These are phyloP conservation scores for Laetiporus sulphureus DNA, from an alignment of 1,284 basidiomycete genomes.

Conservation along the genomic window DNA sequence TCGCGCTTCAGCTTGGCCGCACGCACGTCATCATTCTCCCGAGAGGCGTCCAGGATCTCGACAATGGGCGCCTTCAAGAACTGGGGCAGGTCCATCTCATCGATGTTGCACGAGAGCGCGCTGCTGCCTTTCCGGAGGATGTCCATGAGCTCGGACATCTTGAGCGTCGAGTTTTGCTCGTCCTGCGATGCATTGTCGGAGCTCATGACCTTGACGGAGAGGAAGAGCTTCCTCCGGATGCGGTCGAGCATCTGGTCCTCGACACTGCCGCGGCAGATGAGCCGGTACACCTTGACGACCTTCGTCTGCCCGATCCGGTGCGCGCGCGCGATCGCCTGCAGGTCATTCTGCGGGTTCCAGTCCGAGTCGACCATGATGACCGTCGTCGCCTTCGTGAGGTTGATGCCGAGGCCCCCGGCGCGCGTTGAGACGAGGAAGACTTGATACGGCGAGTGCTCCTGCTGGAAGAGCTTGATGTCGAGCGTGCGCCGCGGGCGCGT, in stretches of 20 bases:
- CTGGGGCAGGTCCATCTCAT: constrained; percentile 31
- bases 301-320: constrained; percentile 81
- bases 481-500: constrained; percentile 44
- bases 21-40: constrained; percentile 31
- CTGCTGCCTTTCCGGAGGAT: constrained; percentile 52
- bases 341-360: constrained; percentile 81
- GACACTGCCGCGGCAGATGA: constrained; percentile 52
- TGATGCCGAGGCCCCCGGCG: constrained; percentile 84
- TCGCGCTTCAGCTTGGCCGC: constrained; percentile 14
- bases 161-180: constrained; percentile 26
- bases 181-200: constrained; percentile 22
- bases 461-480: constrained; percentile 56
- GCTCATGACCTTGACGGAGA: constrained; percentile 53
- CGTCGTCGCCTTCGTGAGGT: constrained; percentile 76
- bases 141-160: constrained; percentile 42
- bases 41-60: constrained; percentile 39
- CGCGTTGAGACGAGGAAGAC: constrained; percentile 81
- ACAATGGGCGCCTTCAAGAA: constrained; percentile 38
- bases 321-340: constrained; percentile 83
- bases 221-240: constrained; percentile 54
- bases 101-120: constrained; percentile 34
- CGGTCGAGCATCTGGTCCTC: constrained; percentile 64
- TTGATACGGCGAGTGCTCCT: constrained; percentile 58
- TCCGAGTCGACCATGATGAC: constrained; percentile 75
- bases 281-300: constrained; percentile 63